Evolutionary conservation across 2,329 filamentous ascomycete genomes (phyloP), one percentile per base, ranked within the genome.

Genomic region (Clarireedia hainanense): DNA sequence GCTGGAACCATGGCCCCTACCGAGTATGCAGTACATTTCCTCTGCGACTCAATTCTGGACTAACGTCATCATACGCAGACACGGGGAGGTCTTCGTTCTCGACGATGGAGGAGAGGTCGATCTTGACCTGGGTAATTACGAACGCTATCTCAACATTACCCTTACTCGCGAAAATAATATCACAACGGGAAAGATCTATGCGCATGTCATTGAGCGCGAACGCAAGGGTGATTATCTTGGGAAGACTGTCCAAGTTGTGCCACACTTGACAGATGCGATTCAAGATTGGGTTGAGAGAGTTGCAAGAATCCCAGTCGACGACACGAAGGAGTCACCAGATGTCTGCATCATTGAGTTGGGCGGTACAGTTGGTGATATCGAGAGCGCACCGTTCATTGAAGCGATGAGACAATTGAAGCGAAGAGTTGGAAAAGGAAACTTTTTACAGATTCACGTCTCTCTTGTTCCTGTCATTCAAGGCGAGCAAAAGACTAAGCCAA

Each of bases 401-500:
- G 91, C 91, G 6, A 77, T 96, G 71, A 84, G 82, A 51, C 89
- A 95, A 73, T 77, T 96, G 61, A 80, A 85, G 63, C 78, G 86
- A 63, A 80, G 84, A 60, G 84, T 81, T 24, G 88, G 88, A 64
- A 84, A 82, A 68, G 80, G 83, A 68, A 92, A 95, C 74, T 95
- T 96, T 71, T 74, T 91, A 69, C 86, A 90, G 69, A 95, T 96
- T 63, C 86, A 91, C 72, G 92, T 96, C 60, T 91, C 88, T 4
- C 89, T 91, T 65, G 86, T 97, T 36, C 94, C 91, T 1, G 80
- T 92, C 5, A 68, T 70, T 51, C 60, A 66, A 47, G 67, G 81
- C 36, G 86, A 97, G 76, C 85, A 95, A 72, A 97, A 97, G 81
- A 97, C 91, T 9, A 97, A 97, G 75, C 94, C 94, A 0, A 99